Conservation (phyloP, 2,329 filamentous ascomycete genomes). For the Salinomyces thailandicus region DNA sequence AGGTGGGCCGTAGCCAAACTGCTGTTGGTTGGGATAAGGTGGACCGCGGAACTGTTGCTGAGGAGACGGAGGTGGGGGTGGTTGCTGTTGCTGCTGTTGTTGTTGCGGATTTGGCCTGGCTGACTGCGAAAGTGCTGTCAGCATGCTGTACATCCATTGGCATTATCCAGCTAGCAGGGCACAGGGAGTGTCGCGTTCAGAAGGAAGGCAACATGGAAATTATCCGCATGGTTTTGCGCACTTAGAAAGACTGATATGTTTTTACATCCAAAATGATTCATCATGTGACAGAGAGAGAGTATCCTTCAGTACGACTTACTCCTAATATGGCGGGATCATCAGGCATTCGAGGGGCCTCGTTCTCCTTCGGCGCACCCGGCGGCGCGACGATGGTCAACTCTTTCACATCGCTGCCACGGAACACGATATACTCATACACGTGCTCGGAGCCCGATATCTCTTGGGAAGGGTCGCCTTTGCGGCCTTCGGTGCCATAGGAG, state of each 20-base stretch:
- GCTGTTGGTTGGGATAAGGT: constrained; percentile 26
- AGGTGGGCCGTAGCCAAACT: constrained; percentile 25
- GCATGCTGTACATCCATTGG: constrained; percentile 1
- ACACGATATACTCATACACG: constrained; percentile 97
- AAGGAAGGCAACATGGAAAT: constrained; percentile 99
- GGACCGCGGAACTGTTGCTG: constrained; percentile 27
- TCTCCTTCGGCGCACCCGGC: constrained; percentile 45
- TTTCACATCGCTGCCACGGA: constrained; percentile 96
- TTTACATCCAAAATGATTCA: constrained; percentile 99
- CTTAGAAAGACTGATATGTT: constrained; percentile 65
- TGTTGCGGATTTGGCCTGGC: constrained; percentile 17
- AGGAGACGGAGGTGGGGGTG: constrained; percentile 31
- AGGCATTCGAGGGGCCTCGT: constrained; percentile 66
- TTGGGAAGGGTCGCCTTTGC: constrained; percentile 64
- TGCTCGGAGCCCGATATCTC: constrained; percentile 77
- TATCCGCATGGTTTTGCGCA: constrained; percentile 93
- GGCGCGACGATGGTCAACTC: constrained; percentile 88
- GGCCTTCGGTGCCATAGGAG: constrained; percentile 88
- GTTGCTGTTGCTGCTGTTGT: constrained; percentile 18
- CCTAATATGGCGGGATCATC: constrained; percentile 94
- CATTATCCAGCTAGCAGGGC: too few relatives aligned
- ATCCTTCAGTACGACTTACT: constrained; percentile 66
- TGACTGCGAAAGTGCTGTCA: constrained; percentile 14
- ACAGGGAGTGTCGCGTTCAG: constrained; percentile 50
- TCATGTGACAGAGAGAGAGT: constrained; percentile 48